Conservation (phyloP, 805 yeast species). For the Candida maesae region DNA sequence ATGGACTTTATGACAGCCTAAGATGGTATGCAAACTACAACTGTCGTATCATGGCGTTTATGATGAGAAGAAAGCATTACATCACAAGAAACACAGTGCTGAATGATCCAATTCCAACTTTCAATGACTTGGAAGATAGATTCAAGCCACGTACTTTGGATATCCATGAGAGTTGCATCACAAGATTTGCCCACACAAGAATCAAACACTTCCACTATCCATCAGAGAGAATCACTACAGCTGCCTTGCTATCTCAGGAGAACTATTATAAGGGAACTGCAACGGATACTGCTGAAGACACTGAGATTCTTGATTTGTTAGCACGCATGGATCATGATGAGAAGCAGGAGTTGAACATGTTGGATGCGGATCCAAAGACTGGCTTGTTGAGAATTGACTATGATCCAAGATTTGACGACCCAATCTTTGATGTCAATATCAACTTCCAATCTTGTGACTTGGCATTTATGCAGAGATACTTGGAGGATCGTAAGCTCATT, state of each 20-base stretch:
- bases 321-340: background rate
- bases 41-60: conserved; percentile 21
- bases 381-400: conserved; percentile 18
- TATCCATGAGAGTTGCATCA: conserved; percentile 21
- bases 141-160: conserved; percentile 19
- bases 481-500: conserved; percentile 22
- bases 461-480: conserved; percentile 16
- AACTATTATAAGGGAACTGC: conserved; percentile 11
- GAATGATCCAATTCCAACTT: conserved; percentile 22
- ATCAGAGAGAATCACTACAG: conserved; percentile 9
- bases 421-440: conserved; percentile 14
- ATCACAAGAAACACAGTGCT: conserved; percentile 17
- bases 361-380: conserved; percentile 13
- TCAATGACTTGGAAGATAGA: conserved; percentile 10
- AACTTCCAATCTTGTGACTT: conserved; percentile 16
- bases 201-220: conserved; percentile 23
- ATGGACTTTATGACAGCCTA: conserved; percentile 9
- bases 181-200: conserved; percentile 12
- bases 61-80: conserved; percentile 19
- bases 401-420: conserved; percentile 26
- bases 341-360: conserved; percentile 1
- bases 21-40: conserved; percentile 16
- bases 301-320: conserved; percentile 2
- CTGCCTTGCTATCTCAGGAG: background rate
- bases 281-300: conserved; percentile 1